Evolutionary conservation across 2,329 filamentous ascomycete genomes (phyloP), one percentile per base, ranked within the genome.

Genomic region (Ophiocordyceps sinensis): DNA sequence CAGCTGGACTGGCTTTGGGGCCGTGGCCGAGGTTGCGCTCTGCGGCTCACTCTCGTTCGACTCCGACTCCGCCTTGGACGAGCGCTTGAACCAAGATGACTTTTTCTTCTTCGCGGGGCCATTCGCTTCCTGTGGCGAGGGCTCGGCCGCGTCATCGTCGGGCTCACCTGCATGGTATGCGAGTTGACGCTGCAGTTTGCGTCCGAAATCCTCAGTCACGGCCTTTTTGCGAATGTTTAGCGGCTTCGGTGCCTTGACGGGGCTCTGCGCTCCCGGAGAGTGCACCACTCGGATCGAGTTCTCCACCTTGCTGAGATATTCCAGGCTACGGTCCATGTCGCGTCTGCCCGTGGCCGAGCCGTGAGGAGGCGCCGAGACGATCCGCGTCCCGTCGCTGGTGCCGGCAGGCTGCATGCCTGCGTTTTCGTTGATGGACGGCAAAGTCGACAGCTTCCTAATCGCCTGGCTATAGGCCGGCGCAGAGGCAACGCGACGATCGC

Each of bases 251-350:
- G 55, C 50, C 28, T 58, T 53, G 1, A 60, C 52, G 3, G 57
- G 55, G 37, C 52, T 58, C n/a, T 50, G 47, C 3, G 53, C 55
- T 2, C 60, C 60, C 4, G 69, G 66, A 3, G 71, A 71, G 43
- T 67, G 58, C n/a, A 76, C 72, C 5, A 76, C 54, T 6, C 71
- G 68, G 49, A 76, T 76, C 1, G 70, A 75, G 39, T 70, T 64
- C 43, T 70, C 65, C 3, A 64, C 63, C 28, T 57, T 61, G 38
- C 63, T 60, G 8, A 74, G 53, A 47, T 66, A 70, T 23, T 68
- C 62, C 7, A 72, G 49, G 12, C 59, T 62, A 13, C 50, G 56
- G 34, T 56, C 54, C 41, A 47, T 13, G 47, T 46, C 37, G 45
- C 51, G 45, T 49, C 59, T 13, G 51, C 49, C n/a, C 52, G 50